Evolutionary conservation across 2,329 filamentous ascomycete species (phyloP).

Genomic region (Gremmenia infestans): DNA sequence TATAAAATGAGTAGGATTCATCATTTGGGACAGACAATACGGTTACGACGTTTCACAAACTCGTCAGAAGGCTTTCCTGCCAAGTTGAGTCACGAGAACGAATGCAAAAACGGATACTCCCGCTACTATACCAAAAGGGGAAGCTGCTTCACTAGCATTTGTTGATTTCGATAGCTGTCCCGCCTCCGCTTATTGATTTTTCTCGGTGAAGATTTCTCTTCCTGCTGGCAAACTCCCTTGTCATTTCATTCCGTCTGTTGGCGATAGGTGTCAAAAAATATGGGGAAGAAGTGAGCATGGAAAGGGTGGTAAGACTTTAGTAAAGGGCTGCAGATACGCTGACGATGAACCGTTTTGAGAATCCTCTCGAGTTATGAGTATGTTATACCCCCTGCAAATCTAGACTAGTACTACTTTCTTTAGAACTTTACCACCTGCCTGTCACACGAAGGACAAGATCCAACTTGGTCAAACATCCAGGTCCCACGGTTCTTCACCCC

Average conservation of each 20-base stretch:
- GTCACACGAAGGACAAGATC: not conserved
- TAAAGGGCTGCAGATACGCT: slow-evolving; percentile 12
- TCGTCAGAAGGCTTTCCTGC: slow-evolving; percentile 9
- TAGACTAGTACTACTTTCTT: not conserved
- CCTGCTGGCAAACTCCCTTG: not conserved
- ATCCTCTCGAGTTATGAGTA: not conserved
- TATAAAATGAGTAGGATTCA: slow-evolving; percentile 19
- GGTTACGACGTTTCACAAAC: slow-evolving; percentile 17
- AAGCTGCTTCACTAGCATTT: not conserved
- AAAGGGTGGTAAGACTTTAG: slow-evolving; percentile 8
- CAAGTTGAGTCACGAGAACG: slow-evolving; percentile 23
- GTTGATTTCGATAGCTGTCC: not conserved
- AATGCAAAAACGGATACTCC: slow-evolving; percentile 24
- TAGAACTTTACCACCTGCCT: not conserved
- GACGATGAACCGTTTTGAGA: not conserved
- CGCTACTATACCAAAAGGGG: slow-evolving; percentile 8
- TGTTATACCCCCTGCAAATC: not conserved
- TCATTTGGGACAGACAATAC: slow-evolving; percentile 27
- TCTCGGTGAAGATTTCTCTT: slow-evolving; percentile 10
- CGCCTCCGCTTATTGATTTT: slow-evolving; percentile 9
- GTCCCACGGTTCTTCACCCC: not conserved
- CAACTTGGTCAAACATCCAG: not conserved
- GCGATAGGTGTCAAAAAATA: slow-evolving; percentile 3
- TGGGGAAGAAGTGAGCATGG: slow-evolving; percentile 18
- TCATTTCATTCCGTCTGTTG: not conserved